Conservation (phyloP, 1,139 yeast species). For the Starmera stellimalicola region DNA sequence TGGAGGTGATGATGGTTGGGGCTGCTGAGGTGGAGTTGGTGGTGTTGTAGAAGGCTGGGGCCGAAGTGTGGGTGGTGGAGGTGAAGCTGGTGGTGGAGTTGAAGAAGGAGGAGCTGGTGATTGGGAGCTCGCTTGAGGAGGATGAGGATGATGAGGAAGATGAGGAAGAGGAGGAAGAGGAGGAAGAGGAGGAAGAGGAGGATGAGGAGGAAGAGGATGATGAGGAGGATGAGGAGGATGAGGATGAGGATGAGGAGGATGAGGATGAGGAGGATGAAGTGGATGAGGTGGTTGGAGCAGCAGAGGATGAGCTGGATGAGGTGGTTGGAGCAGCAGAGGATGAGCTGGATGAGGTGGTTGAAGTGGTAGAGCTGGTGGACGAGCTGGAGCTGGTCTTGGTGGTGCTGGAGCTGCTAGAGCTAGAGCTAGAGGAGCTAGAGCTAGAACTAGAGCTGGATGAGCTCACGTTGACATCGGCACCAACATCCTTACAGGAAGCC, state of each 20-base stretch:
- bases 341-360: background rate
- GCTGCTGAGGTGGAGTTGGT: conserved; percentile 15
- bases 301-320: conserved; percentile 5
- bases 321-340: conserved; percentile 2
- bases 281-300: conserved; percentile 8
- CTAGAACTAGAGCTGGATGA: conserved; percentile 18
- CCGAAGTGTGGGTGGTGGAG: conserved; percentile 13
- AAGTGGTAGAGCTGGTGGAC: conserved; percentile 12
- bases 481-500: conserved; percentile 38
- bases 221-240: conserved; percentile 23
- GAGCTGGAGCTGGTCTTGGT: conserved; percentile 22
- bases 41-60: too few relatives aligned
- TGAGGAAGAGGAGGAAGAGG: conserved; percentile 19
- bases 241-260: conserved; percentile 19
- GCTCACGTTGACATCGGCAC: conserved; percentile 24
- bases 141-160: conserved; percentile 11
- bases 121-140: conserved; percentile 8
- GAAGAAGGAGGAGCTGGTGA: conserved; percentile 11
- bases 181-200: conserved; percentile 20
- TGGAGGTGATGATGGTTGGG: conserved; percentile 8
- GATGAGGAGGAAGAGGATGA: conserved; percentile 22
- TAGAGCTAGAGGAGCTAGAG: conserved; percentile 17
- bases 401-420: conserved; percentile 23
- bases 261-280: conserved; percentile 14
- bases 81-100: conserved; percentile 7